These are phyloP conservation scores for Diddensiella caesifluorescens DNA, from an alignment of 805 yeast genomes.

Conservation along the genomic window DNA sequence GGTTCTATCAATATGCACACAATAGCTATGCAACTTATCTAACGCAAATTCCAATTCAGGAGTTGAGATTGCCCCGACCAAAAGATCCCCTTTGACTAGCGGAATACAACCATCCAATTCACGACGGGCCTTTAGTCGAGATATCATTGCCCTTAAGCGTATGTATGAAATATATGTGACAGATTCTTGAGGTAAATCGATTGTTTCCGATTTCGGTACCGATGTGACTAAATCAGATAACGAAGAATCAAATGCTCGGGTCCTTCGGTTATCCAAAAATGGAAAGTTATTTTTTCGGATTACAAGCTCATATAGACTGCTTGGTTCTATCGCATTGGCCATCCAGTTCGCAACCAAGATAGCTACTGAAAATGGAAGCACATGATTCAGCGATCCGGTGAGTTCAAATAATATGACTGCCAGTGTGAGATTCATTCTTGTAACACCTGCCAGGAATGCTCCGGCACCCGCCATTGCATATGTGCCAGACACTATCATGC, in stretches of 20 bases:
- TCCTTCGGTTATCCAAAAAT: slow-evolving; percentile 42
- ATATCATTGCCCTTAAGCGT: slow-evolving; percentile 34
- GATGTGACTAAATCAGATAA: slow-evolving; percentile 39
- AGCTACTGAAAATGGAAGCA: slow-evolving; percentile 50
- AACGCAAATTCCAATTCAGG: slow-evolving; percentile 49
- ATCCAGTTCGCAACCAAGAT: slow-evolving; percentile 55
- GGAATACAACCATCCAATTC: slow-evolving; percentile 52
- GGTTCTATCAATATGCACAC: slow-evolving; percentile 18
- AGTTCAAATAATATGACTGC: slow-evolving; percentile 85
- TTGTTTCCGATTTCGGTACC: slow-evolving; percentile 23
- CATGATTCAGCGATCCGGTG: slow-evolving; percentile 53
- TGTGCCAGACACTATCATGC: slow-evolving; percentile 90
- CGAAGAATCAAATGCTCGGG: slow-evolving; percentile 32
- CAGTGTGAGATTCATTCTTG: slow-evolving; percentile 85
- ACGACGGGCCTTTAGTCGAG: slow-evolving; percentile 37
- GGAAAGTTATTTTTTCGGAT: slow-evolving; percentile 48
- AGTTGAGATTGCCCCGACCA: slow-evolving; percentile 45
- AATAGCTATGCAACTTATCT: slow-evolving; percentile 37
- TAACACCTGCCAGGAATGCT: slow-evolving; percentile 90
- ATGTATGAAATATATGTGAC: slow-evolving; percentile 30
- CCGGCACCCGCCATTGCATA: slow-evolving; percentile 97
- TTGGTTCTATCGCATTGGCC: slow-evolving; percentile 46
- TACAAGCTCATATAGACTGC: slow-evolving; percentile 46
- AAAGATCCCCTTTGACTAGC: slow-evolving; percentile 35
- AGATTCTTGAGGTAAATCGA: slow-evolving; percentile 38